phyloP scores from a whole-genome alignment of 768 basidiomycete genomes.

The Botryobasidium botryosum region DNA sequence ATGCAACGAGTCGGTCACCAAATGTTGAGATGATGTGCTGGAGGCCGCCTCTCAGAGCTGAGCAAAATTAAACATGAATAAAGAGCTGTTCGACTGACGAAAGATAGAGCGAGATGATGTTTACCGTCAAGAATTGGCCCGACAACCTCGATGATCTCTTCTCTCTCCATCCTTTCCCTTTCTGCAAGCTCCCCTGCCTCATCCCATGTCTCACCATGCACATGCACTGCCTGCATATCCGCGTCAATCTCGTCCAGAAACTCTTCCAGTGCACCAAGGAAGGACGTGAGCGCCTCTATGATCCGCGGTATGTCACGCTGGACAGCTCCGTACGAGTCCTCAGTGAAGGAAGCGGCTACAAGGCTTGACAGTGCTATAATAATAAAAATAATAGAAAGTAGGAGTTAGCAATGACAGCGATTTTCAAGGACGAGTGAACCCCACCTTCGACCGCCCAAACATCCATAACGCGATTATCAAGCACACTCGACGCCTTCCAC shows the following conservation, averaged over 20 bases:
- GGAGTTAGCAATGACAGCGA: background rate
- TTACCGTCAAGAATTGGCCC: slow-evolving; percentile 40
- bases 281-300: slow-evolving; percentile 55
- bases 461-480: slow-evolving; percentile 37
- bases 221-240: slow-evolving; percentile 21
- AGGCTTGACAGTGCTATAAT: slow-evolving; percentile 45
- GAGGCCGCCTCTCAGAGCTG: slow-evolving; percentile 48
- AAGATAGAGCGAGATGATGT: slow-evolving; percentile 15
- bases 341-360: slow-evolving; percentile 52
- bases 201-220: background rate
- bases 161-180: slow-evolving; percentile 31
- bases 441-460: slow-evolving; percentile 44
- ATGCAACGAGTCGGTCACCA: slow-evolving; percentile 54
- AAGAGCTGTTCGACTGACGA: slow-evolving; percentile 23
- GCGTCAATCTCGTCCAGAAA: slow-evolving; percentile 36
- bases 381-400: background rate
- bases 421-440: slow-evolving; percentile 12
- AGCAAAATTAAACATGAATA: too few relatives aligned
- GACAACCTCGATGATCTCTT: slow-evolving; percentile 36
- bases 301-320: slow-evolving; percentile 74
- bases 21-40: slow-evolving; percentile 54
- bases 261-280: slow-evolving; percentile 47
- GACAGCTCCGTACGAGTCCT: slow-evolving; percentile 69
- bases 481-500: background rate
- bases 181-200: slow-evolving; percentile 13